Conservation (phyloP, 192 early-diverging fungal genomes). For the Coemansia sp. region DNA sequence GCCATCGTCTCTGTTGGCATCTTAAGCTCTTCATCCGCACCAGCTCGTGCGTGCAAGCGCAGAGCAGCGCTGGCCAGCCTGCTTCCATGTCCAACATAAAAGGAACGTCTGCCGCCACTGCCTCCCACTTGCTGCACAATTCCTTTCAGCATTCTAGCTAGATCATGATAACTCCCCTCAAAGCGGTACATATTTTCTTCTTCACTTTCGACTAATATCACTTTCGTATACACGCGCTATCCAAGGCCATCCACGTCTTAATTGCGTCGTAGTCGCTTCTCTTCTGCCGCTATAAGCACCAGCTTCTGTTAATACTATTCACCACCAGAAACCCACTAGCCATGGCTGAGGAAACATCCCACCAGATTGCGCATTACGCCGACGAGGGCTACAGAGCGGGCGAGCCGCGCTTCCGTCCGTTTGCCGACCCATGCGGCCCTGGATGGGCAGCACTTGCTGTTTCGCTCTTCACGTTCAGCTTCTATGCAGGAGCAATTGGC, state of each 20-base stretch:
- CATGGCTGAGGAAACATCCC: slow-evolving; percentile 36
- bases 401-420: slow-evolving; percentile 50
- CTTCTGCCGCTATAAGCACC: background rate
- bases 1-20: background rate
- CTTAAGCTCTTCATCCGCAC: background rate
- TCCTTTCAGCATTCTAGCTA: background rate
- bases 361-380: slow-evolving; percentile 17
- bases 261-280: background rate
- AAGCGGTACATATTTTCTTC: background rate
- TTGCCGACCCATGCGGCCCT: slow-evolving; percentile 47
- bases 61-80: background rate
- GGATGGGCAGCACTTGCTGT: slow-evolving; percentile 55
- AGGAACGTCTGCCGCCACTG: slow-evolving; percentile 5
- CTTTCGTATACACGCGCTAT: background rate
- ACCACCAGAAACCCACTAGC: background rate
- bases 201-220: background rate
- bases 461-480: slow-evolving; percentile 53
- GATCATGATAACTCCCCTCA: slow-evolving; percentile 5
- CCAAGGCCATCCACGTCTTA: background rate
- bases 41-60: background rate
- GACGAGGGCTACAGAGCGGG: slow-evolving; percentile 19
- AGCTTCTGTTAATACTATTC: background rate
- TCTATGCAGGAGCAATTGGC: slow-evolving; percentile 54
- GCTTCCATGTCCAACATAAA: background rate
- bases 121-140: background rate